Conservation (phyloP, 2,329 filamentous ascomycete species). For the Simplicillium sp. region DNA sequence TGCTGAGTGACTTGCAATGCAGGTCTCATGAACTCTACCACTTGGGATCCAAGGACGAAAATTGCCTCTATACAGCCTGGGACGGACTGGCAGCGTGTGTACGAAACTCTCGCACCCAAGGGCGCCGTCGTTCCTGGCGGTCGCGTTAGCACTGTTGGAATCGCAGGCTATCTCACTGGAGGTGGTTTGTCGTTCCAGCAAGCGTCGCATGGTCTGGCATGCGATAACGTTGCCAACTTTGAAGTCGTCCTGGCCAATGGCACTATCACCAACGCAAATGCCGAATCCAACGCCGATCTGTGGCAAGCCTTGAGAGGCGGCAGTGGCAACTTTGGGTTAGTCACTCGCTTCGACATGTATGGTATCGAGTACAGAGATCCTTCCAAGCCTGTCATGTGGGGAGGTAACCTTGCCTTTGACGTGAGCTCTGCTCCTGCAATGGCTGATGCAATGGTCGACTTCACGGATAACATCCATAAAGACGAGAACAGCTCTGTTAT, state of each 20-base stretch:
- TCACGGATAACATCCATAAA: constrained; percentile 18
- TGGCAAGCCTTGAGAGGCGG: constrained; percentile 35
- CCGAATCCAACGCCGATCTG: constrained; percentile 23
- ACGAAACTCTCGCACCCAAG: background rate
- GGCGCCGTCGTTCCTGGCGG: background rate
- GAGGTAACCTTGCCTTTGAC: constrained; percentile 18
- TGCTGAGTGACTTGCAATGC: background rate
- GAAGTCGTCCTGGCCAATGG: constrained; percentile 27
- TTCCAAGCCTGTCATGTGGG: constrained; percentile 18
- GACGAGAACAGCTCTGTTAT: constrained; percentile 22
- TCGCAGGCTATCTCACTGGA: constrained; percentile 2
- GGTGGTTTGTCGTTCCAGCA: constrained; percentile 32
- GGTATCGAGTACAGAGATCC: constrained; percentile 10
- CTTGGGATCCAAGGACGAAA: background rate
- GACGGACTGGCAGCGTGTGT: constrained; percentile 1
- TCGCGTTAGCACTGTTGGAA: background rate
- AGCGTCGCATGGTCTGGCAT: constrained; percentile 26
- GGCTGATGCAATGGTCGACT: constrained; percentile 21
- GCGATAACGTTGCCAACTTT: constrained; percentile 27
- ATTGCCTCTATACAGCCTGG: constrained; percentile 17
- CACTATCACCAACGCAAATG: constrained; percentile 24
- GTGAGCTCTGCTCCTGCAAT: constrained; percentile 11
- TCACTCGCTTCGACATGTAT: constrained; percentile 15
- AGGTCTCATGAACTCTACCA: constrained; percentile 14
- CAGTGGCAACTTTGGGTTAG: constrained; percentile 29